phyloP scores from a whole-genome alignment of 1,139 yeast species.

The Candida anutae region DNA sequence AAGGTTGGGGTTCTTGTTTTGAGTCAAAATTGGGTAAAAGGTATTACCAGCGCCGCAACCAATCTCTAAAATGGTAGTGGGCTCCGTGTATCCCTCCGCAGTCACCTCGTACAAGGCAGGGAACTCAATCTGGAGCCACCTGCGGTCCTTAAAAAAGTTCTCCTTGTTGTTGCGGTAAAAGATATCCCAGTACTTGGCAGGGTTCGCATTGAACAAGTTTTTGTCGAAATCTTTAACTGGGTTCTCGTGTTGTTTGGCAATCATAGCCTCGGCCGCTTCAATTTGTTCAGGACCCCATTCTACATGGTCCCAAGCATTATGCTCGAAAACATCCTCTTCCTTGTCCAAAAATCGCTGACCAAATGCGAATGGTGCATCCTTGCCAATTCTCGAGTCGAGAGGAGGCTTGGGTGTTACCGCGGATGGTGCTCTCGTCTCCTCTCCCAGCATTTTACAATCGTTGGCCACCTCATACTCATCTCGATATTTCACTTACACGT shows the following conservation, averaged over 20 bases:
- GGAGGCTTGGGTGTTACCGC: too few relatives aligned
- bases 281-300: conserved; percentile 95
- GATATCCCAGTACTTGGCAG: conserved; percentile 93
- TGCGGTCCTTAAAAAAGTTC: conserved; percentile 91
- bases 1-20: conserved; percentile 72
- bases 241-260: conserved; percentile 63
- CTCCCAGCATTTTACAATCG: background rate
- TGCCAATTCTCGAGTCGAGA: conserved; percentile 57
- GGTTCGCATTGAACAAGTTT: conserved; percentile 67
- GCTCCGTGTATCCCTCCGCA: conserved; percentile 53
- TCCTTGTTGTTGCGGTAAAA: conserved; percentile 86
- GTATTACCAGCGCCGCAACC: conserved; percentile 99
- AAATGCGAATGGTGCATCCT: conserved; percentile 84
- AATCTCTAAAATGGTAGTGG: conserved; percentile 72
- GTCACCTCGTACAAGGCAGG: conserved; percentile 80
- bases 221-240: conserved; percentile 89
- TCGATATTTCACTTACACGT: too few relatives aligned
- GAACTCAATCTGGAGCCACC: conserved; percentile 93
- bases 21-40: conserved; percentile 76
- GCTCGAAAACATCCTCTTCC: conserved; percentile 79
- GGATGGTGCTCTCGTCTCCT: conserved; percentile 5
- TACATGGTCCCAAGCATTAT: conserved; percentile 97
- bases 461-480: conserved; percentile 1
- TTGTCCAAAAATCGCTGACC: conserved; percentile 75
- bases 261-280: conserved; percentile 64